These are phyloP conservation scores for Thuidium tamariscinum DNA, from an alignment of 225 moss, liverwort and hornwort genomes.

Conservation along the genomic window DNA sequence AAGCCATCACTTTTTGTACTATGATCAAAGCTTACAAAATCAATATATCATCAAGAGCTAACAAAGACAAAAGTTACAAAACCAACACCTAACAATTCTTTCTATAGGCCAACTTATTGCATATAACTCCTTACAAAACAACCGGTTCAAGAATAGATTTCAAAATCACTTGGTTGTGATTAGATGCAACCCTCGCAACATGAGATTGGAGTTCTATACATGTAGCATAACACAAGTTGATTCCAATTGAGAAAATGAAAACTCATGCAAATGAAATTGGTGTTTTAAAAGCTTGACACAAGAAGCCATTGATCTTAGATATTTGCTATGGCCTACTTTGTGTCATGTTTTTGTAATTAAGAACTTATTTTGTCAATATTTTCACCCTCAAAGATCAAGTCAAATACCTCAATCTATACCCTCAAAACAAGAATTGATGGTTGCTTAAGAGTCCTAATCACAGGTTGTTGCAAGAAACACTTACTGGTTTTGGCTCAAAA, in stretches of 20 bases:
- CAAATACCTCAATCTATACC: conserved; percentile 46
- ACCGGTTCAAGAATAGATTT: too few relatives aligned
- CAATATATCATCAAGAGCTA: neutral
- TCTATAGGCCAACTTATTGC: neutral
- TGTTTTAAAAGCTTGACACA: neutral
- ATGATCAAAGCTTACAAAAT: neutral
- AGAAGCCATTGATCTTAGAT: neutral
- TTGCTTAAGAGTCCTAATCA: neutral
- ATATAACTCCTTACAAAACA: neutral
- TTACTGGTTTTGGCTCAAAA: too few relatives aligned
- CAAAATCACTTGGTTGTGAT: neutral
- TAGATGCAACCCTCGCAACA: neutral
- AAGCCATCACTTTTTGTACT: neutral
- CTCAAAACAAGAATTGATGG: neutral
- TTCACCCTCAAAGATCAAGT: conserved; percentile 38
- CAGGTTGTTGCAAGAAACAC: too few relatives aligned
- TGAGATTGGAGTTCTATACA: neutral
- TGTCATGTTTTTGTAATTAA: neutral
- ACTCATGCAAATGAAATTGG: neutral
- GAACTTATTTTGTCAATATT: conserved; percentile 50
- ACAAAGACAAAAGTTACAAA: too few relatives aligned
- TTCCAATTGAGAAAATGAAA: neutral
- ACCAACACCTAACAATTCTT: neutral
- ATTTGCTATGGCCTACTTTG: neutral
- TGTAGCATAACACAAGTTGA: neutral